Evolutionary conservation across 805 yeast species (phyloP).

Genomic region (Zygoascus tannicola): DNA sequence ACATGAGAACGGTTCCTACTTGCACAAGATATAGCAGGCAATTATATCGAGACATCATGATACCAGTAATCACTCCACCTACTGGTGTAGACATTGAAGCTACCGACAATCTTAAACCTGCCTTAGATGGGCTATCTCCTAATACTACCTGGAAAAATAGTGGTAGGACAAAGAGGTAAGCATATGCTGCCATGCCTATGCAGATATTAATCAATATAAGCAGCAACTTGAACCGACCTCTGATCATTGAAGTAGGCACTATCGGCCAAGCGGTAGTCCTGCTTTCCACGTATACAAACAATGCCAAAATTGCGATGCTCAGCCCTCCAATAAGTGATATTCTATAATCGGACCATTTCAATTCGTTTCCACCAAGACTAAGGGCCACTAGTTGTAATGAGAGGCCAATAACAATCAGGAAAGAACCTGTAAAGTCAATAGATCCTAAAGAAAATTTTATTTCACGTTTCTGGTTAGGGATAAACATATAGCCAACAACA

Average conservation of each 20-base stretch:
- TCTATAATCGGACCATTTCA: conserved; percentile 7
- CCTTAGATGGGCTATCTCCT: conserved; percentile 9
- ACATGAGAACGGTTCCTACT: conserved; percentile 3
- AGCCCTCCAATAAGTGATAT: conserved; percentile 4
- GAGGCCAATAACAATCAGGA: conserved; percentile 5
- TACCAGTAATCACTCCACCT: conserved; percentile 10
- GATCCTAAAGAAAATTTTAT: not conserved
- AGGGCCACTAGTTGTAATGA: conserved; percentile 6
- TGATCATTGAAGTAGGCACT: conserved; percentile 7
- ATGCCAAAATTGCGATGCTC: conserved; percentile 4
- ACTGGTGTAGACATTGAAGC: conserved; percentile 9
- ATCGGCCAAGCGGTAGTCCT: conserved; percentile 7
- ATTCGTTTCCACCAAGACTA: conserved; percentile 9
- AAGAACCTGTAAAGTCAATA: conserved; percentile 8
- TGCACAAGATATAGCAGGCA: conserved; percentile 5
- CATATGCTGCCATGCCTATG: conserved; percentile 10
- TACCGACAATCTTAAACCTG: conserved; percentile 10
- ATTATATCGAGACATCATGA: conserved; percentile 4
- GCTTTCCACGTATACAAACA: conserved; percentile 6
- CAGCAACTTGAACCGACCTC: not conserved
- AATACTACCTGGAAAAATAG: conserved; percentile 12
- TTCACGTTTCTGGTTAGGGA: conserved; percentile 4
- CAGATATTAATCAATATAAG: conserved; percentile 5
- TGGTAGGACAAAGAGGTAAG: conserved; percentile 9
- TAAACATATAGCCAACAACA: conserved; percentile 5